Base-by-base conservation (phyloP, 345 rosid species). In the Camelina sativa region DNA sequence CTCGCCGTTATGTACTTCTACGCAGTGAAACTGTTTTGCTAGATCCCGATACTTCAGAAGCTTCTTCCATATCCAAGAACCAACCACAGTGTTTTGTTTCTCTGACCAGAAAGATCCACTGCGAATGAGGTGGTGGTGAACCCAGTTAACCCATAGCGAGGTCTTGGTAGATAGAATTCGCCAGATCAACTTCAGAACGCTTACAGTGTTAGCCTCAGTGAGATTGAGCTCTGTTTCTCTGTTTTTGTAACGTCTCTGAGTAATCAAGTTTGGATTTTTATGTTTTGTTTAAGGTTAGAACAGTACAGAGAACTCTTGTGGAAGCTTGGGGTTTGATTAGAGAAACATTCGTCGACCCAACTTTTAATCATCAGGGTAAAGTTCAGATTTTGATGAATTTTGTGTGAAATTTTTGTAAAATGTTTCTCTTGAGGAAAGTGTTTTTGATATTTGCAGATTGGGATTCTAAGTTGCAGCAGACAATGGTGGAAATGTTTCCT, bases 291-390 rank as follows among this genome's bases (percentile, higher is more conserved):
- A 87, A 74, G 96, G 95, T 92, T 69, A 90, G 87, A 61, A 87
- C 86, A 65, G 98, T 90, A 58, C 98, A 90, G 80, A 85, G 89
- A 82, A 92, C 98, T 59, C 96, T 92, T 34, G 92, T 92, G 78
- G 96, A 92, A 80, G 91, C 98, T 62, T 92, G 96, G 97, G 95
- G 96, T 55, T 84, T 93, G 78, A 93, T 93, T 78, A 83, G 95
- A 74, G 97, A 93, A 79, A 87, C 97, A 37, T 93, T 93, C 35
- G 77, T 93, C 1, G 98, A 93, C 73, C 98, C 97, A 44, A 86
- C 97, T 17, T 90, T 82, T 70, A 93, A 89, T 67, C 95, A 90
- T 78, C 98, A 93, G 78, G 98, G 98, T 87, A 83, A 19, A 38
- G 53, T 25, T 64, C 1, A 23, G 35, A 25, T 28, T 22, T 17